Percentiles rank a stretch among this genome's conserved stretches.
Evolutionary conservation across 345 rosid species (phyloP).

Genomic region (Rhizophora apiculata): DNA sequence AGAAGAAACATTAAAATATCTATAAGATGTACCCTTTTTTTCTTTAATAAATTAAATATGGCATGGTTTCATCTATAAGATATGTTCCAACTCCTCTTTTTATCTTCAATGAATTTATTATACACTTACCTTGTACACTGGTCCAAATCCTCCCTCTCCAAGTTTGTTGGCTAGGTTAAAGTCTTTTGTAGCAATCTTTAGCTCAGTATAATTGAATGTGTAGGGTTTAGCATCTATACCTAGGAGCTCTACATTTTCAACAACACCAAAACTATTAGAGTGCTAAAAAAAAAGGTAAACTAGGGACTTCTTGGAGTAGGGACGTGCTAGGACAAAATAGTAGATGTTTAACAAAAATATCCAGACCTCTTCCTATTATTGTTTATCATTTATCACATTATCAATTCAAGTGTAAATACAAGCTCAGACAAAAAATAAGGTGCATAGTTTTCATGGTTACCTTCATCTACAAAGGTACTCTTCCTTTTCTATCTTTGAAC

Average conservation of each 20-base stretch:
- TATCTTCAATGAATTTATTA: background rate
- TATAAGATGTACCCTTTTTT: too few species aligned
- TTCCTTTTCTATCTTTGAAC: conserved; percentile 37
- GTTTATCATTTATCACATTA: too few species aligned
- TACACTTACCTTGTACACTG: conserved; percentile 54
- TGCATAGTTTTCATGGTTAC: conserved; percentile 32
- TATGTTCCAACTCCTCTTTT: background rate
- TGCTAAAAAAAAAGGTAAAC: too few species aligned
- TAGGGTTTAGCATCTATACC: conserved; percentile 50
- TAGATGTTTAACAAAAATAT: too few species aligned
- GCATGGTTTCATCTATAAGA: background rate
- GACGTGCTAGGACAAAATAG: background rate
- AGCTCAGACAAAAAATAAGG: background rate
- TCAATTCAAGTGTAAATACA: too few species aligned
- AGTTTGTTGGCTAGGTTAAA: conserved; percentile 60
- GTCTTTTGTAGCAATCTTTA: conserved; percentile 60
- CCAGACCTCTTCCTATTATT: too few species aligned
- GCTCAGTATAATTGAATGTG: conserved; percentile 58
- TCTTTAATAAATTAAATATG: background rate
- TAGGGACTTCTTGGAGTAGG: too few species aligned
- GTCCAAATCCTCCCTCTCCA: conserved; percentile 89
- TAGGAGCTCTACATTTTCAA: conserved; percentile 42
- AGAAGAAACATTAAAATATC: background rate
- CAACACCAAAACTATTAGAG: background rate
- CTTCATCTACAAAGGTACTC: conserved; percentile 46